phyloP scores from a whole-genome alignment of 1,139 yeast genomes.

The Hemisphaericaspora xylanilytica region DNA sequence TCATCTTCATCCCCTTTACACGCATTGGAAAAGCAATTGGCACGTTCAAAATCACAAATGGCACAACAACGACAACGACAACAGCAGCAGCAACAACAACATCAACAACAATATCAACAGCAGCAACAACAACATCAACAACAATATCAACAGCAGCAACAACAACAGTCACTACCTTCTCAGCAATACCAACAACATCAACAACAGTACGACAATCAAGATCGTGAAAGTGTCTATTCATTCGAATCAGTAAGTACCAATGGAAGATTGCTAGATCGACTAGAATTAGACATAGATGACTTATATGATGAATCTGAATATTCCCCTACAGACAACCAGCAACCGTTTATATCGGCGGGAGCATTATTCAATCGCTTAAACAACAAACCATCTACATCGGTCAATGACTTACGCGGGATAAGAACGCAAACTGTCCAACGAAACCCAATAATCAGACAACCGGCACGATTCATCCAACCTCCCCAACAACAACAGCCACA shows the following conservation, averaged over 20 bases:
- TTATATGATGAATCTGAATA: slow-evolving; percentile 18
- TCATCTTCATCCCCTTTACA: slow-evolving; percentile 4
- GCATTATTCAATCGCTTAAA: slow-evolving; percentile 26
- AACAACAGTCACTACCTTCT: neutral
- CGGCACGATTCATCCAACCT: slow-evolving; percentile 3
- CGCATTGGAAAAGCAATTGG: slow-evolving; percentile 5
- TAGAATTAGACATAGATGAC: slow-evolving; percentile 31
- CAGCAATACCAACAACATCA: neutral
- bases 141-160: neutral
- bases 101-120: neutral
- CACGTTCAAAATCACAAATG: slow-evolving; percentile 1
- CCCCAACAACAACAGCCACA: slow-evolving; percentile 12
- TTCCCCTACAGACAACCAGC: slow-evolving; percentile 23
- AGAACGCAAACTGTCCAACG: slow-evolving; percentile 6
- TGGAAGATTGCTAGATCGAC: slow-evolving; percentile 42
- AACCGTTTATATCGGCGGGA: slow-evolving; percentile 24
- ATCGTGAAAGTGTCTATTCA: slow-evolving; percentile 30
- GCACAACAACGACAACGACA: neutral
- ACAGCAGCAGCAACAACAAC: neutral
- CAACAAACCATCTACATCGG: neutral
- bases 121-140: neutral
- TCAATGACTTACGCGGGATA: slow-evolving; percentile 1
- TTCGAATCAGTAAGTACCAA: slow-evolving; percentile 47
- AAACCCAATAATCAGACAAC: slow-evolving; percentile 4
- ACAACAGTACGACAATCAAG: neutral